Percentiles rank a stretch among this genome's conserved stretches.
Conservation (phyloP, 1,284 basidiomycete species). For the Apiotrichum mycotoxinovorans region DNA sequence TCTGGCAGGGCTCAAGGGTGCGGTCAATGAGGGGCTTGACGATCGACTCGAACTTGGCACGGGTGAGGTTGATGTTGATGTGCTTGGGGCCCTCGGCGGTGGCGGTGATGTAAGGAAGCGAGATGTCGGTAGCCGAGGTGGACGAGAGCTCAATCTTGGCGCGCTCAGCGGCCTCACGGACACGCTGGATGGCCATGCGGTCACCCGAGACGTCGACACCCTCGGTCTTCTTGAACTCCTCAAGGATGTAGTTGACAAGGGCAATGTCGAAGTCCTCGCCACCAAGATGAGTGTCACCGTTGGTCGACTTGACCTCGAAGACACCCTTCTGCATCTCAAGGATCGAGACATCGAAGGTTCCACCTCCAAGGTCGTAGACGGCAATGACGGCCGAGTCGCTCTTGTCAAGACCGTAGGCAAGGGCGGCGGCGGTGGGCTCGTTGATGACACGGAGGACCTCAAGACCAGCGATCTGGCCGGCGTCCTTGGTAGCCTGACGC, state of each 20-base stretch:
- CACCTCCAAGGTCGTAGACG: conserved; percentile 93
- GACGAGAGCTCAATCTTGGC: conserved; percentile 98
- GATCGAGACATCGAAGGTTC: conserved; percentile 97
- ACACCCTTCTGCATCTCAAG: conserved; percentile 99
- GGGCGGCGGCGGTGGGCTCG: conserved; percentile 95
- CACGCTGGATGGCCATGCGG: conserved; percentile 97
- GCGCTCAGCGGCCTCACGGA: conserved; percentile 98
- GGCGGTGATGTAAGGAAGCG: conserved; percentile 95
- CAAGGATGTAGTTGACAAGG: conserved; percentile 80
- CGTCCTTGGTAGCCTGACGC: conserved; percentile 62
- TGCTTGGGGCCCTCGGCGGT: conserved; percentile 93
- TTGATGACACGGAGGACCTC: conserved; percentile 98
- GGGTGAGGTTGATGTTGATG: conserved; percentile 85
- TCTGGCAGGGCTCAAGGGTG: conserved; percentile 96
- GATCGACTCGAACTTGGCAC: conserved; percentile 85
- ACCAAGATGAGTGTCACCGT: conserved; percentile 97
- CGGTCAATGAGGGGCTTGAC: conserved; percentile 79
- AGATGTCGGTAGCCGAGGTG: conserved; percentile 89
- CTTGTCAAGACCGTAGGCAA: conserved; percentile 91
- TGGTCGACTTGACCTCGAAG: conserved; percentile 98
- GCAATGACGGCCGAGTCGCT: conserved; percentile 80
- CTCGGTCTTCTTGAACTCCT: conserved; percentile 91
- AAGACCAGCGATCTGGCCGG: conserved; percentile 92
- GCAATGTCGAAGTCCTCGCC: conserved; percentile 97
- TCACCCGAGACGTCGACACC: conserved; percentile 79